phyloP scores from a whole-genome alignment of 2,329 filamentous ascomycete genomes.

The Phaeosphaeriaceae sp. region DNA sequence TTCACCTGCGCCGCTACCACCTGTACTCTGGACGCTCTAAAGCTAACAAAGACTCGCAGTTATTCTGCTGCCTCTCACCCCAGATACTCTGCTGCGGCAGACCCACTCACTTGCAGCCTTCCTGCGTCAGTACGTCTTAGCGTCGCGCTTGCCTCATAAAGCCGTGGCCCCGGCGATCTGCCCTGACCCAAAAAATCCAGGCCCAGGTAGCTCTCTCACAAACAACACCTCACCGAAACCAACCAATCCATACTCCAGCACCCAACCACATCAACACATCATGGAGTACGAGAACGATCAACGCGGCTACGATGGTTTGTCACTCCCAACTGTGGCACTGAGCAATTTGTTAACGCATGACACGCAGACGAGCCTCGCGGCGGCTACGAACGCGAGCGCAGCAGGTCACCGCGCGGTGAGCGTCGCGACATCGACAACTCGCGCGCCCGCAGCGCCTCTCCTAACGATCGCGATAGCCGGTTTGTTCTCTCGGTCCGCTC shows the following conservation, averaged over 20 bases:
- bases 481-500: constrained; percentile 21
- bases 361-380: constrained; percentile 63
- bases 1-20: constrained; percentile 6
- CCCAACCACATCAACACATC: constrained; percentile 49
- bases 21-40: not conserved
- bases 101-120: constrained; percentile 16
- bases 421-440: constrained; percentile 60
- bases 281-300: constrained; percentile 73
- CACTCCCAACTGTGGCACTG: constrained; percentile 13
- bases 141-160: constrained; percentile 38
- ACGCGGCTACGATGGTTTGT: constrained; percentile 71
- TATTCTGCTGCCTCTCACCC: not conserved
- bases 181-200: constrained; percentile 41
- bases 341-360: constrained; percentile 26
- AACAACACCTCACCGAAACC: constrained; percentile 31
- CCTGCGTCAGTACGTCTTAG: constrained; percentile 26
- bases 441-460: constrained; percentile 69
- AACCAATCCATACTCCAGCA: constrained; percentile 25
- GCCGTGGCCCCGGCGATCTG: constrained; percentile 41
- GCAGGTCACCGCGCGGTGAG: constrained; percentile 67
- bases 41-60: constrained; percentile 7
- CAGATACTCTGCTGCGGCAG: not conserved
- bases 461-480: constrained; percentile 62
- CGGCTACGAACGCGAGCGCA: constrained; percentile 69
- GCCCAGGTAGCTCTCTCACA: constrained; percentile 23